phyloP scores from a whole-genome alignment of 345 rosid genomes.

The Salix dunnii region DNA sequence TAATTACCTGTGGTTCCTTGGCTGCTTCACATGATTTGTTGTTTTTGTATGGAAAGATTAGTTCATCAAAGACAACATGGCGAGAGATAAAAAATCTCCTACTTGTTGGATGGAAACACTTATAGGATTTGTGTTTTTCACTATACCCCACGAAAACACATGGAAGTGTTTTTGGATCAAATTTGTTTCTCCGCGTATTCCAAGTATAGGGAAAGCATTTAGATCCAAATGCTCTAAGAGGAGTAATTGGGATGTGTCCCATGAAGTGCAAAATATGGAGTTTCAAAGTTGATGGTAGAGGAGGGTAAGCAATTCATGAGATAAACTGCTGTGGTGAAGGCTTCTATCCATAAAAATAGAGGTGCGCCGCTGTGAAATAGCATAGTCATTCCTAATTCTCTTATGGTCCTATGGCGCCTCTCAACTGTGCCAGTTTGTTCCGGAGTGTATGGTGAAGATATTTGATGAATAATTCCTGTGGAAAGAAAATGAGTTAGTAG shows the following conservation, averaged over 20 bases:
- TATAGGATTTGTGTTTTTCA: background rate
- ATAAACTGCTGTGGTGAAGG: background rate
- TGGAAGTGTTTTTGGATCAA: too few relatives aligned
- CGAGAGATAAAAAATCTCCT: background rate
- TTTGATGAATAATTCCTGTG: background rate
- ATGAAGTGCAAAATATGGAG: background rate
- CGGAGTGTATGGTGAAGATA: background rate
- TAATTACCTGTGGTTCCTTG: background rate
- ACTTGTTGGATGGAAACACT: background rate
- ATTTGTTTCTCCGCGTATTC: too few relatives aligned
- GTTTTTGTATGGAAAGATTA: too few relatives aligned
- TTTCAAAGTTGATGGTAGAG: background rate
- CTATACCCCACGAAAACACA: background rate
- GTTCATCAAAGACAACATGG: background rate
- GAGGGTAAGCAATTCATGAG: background rate
- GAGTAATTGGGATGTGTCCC: background rate
- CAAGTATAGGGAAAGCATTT: background rate
- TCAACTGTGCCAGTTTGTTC: background rate
- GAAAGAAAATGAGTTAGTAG: background rate
- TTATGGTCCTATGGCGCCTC: background rate
- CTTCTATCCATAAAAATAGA: background rate
- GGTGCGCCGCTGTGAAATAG: background rate
- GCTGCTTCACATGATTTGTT: too few relatives aligned
- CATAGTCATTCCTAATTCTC: background rate
- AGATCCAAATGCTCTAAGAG: background rate